Evolutionary conservation across 1,139 yeast genomes (phyloP).

Genomic region (Candida anutae): DNA sequence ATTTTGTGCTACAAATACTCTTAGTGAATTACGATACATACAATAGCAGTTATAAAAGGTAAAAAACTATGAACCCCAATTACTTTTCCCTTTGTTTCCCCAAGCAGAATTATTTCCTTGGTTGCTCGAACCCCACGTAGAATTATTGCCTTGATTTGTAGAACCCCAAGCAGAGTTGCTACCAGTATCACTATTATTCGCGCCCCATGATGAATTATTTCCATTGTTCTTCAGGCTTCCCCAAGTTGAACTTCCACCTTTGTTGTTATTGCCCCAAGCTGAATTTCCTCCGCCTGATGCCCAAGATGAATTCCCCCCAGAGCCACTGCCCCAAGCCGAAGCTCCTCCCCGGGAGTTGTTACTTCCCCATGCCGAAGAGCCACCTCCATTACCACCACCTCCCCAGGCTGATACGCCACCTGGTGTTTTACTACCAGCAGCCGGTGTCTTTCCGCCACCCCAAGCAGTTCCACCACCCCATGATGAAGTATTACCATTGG

Average conservation of each 20-base stretch:
- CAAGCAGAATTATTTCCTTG: conserved; percentile 17
- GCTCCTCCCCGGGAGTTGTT: conserved; percentile 5
- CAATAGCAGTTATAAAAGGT: too few relatives aligned
- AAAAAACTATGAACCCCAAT: too few relatives aligned
- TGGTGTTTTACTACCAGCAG: conserved; percentile 11
- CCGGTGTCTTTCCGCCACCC: conserved; percentile 33
- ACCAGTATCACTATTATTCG: conserved; percentile 8
- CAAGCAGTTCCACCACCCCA: conserved; percentile 46
- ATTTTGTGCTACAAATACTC: too few relatives aligned
- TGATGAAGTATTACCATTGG: conserved; percentile 36
- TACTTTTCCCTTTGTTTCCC: conserved; percentile 15
- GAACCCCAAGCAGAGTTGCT: conserved; percentile 17
- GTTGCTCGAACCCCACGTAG: conserved; percentile 21
- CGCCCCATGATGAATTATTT: conserved; percentile 34
- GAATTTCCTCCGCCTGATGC: conserved; percentile 27
- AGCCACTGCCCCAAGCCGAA: conserved; percentile 16
- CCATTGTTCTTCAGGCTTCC: conserved; percentile 16
- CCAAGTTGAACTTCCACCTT: conserved; percentile 19
- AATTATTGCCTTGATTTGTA: conserved; percentile 8
- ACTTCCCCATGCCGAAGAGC: conserved; percentile 9
- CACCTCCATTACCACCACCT: conserved; percentile 13
- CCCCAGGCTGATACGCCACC: conserved; percentile 36
- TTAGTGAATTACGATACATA: too few relatives aligned
- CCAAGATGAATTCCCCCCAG: conserved; percentile 34
- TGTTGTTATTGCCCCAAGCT: conserved; percentile 23